Conservation (phyloP, 2,329 filamentous ascomycete genomes). For the Immersiporthe knoxdaviesiana region DNA sequence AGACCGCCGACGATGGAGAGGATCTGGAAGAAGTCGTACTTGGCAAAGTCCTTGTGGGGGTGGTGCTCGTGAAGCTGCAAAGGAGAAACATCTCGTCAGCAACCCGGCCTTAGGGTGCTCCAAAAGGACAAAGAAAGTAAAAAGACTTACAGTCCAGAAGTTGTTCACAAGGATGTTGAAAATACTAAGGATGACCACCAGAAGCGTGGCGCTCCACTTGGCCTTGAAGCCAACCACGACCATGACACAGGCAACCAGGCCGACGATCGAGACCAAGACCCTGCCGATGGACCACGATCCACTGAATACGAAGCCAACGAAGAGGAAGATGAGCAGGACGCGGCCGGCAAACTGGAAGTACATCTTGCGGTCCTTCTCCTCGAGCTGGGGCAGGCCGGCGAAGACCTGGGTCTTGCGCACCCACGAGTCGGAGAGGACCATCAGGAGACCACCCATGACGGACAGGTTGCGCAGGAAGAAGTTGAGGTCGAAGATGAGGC, state of each 20-base stretch:
- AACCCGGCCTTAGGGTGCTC: conserved; percentile 16
- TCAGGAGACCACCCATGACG: conserved; percentile 93
- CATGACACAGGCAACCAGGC: conserved; percentile 93
- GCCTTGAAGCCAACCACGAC: conserved; percentile 99
- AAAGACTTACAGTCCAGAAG: conserved; percentile 90
- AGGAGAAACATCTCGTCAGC: conserved; percentile 33
- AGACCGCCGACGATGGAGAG: conserved; percentile 97
- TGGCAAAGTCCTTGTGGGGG: conserved; percentile 99
- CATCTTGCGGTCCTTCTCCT: conserved; percentile 99
- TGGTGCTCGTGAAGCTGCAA: conserved; percentile 96
- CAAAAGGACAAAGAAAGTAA: neutral
- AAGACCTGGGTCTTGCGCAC: conserved; percentile 97
- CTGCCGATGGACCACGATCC: conserved; percentile 92
- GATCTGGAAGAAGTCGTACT: conserved; percentile 99
- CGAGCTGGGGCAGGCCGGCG: conserved; percentile 87
- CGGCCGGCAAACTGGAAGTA: conserved; percentile 98
- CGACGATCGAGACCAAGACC: conserved; percentile 80
- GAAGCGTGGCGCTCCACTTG: conserved; percentile 94
- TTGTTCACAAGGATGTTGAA: conserved; percentile 99
- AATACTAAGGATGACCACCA: conserved; percentile 92
- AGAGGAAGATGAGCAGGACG: conserved; percentile 95
- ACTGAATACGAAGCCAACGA: conserved; percentile 93
- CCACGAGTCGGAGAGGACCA: conserved; percentile 98
- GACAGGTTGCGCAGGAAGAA: conserved; percentile 99
- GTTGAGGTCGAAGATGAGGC: conserved; percentile 98